Evolutionary conservation across 2,329 filamentous ascomycete species (phyloP), one percentile per base, ranked within the genome.

Genomic region (Fusarium pilosicola): DNA sequence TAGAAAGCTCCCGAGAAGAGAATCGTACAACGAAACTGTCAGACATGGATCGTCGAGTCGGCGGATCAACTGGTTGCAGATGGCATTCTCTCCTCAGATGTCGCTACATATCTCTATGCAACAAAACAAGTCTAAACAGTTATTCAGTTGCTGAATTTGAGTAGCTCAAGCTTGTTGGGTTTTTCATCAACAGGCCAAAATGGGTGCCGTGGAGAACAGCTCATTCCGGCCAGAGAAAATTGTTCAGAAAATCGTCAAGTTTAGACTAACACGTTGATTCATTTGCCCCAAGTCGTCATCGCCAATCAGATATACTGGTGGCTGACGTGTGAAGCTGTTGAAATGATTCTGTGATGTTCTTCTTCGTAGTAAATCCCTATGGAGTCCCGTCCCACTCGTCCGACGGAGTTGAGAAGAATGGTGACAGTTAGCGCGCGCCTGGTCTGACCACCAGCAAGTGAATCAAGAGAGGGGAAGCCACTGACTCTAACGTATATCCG

Each of bases 121-220:
- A 46, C 42, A 0, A 62, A 62, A 5, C 57, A 62, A 7, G 55
- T 58, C 41, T 58, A 5, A 14, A 5, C 1, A 5, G 7, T 8
- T n/a, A n/a, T n/a, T n/a, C n/a, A n/a, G n/a, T n/a, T n/a, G n/a
- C n/a, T n/a, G n/a, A n/a, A n/a, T n/a, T n/a, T n/a, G n/a, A 39
- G 0, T 0, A 2, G 18, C 1, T 17, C 3, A 24, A 24, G 2
- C n/a, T n/a, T n/a, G n/a, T n/a, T n/a, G n/a, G n/a, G n/a, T n/a
- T n/a, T n/a, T n/a, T n/a, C n/a, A n/a, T n/a, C n/a, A n/a, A n/a
- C n/a, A n/a, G n/a, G n/a, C n/a, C n/a, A n/a, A n/a, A n/a, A n/a
- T n/a, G n/a, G n/a, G n/a, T n/a, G n/a, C n/a, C n/a, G n/a, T n/a
- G n/a, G n/a, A n/a, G n/a, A n/a, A n/a, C n/a, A n/a, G n/a, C n/a